Conservation (phyloP, 345 rosid genomes). For the Lagerstroemia speciosa region DNA sequence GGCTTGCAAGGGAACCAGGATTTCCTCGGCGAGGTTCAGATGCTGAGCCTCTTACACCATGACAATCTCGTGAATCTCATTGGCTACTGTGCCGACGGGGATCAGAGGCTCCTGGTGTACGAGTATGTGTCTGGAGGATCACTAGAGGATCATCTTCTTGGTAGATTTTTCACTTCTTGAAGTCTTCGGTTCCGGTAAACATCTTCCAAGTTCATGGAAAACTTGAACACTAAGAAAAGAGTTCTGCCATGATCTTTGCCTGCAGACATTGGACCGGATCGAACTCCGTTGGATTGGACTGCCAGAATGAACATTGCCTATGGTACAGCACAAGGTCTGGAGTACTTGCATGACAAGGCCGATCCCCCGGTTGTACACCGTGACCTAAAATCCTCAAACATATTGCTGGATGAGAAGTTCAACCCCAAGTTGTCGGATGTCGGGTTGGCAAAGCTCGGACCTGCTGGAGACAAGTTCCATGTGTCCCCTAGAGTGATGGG, state of each 20-base stretch:
- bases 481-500: slow-evolving; percentile 15
- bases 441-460: slow-evolving; percentile 14
- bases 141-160: slow-evolving; percentile 10
- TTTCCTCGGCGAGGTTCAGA: slow-evolving; percentile 14
- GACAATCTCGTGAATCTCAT: slow-evolving; percentile 15
- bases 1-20: slow-evolving; percentile 22
- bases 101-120: slow-evolving; percentile 17
- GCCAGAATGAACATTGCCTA: slow-evolving; percentile 16
- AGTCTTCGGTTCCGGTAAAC: too few species aligned
- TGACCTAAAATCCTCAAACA: slow-evolving; percentile 17
- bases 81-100: slow-evolving; percentile 18
- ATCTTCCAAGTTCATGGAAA: too few species aligned
- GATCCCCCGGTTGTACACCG: slow-evolving; percentile 14
- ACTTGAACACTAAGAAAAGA: too few species aligned
- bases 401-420: slow-evolving; percentile 7
- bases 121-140: slow-evolving; percentile 13
- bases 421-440: slow-evolving; percentile 14
- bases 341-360: slow-evolving; percentile 19
- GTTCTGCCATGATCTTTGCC: background rate
- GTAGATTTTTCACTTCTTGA: background rate
- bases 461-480: slow-evolving; percentile 7
- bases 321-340: slow-evolving; percentile 16
- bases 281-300: slow-evolving; percentile 11
- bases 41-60: slow-evolving; percentile 16
- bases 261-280: background rate